Evolutionary conservation across 495 filamentous ascomycete species (phyloP).

Genomic region (Alectoria sarmentosa): DNA sequence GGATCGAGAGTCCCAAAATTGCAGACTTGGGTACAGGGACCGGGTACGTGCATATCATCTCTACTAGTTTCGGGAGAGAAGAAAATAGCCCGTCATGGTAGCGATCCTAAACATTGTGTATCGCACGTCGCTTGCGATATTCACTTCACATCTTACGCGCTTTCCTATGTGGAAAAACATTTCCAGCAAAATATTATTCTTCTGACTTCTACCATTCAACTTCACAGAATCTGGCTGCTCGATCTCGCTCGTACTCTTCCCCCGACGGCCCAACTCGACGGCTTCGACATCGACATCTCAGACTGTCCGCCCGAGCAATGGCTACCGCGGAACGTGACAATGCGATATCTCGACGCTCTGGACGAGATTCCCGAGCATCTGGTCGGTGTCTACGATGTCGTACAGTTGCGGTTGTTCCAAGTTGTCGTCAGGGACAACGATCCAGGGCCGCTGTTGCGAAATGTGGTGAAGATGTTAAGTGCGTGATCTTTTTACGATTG

Average conservation of each 20-base stretch:
- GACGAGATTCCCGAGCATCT: conserved; percentile 26
- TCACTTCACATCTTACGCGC: no score
- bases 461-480: conserved; percentile 14
- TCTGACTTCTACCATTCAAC: no score
- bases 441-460: conserved; percentile 9
- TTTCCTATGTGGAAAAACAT: no score
- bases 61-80: not conserved
- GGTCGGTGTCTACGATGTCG: conserved; percentile 32
- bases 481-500: not conserved
- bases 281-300: conserved; percentile 31
- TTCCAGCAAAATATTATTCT: no score
- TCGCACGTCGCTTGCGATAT: no score
- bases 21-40: conserved; percentile 34
- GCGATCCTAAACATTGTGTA: not conserved
- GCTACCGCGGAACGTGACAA: conserved; percentile 29
- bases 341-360: conserved; percentile 29
- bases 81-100: not conserved
- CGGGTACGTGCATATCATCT: conserved; percentile 23
- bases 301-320: conserved; percentile 27
- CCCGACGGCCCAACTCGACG: conserved; percentile 26
- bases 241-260: conserved; percentile 28
- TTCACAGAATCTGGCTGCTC: conserved; percentile 30
- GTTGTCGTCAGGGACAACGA: conserved; percentile 11
- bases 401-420: conserved; percentile 27
- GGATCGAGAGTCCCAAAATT: conserved; percentile 23